A percentile compares a stretch with the other conserved stretches of the same genome.
phyloP scores from a whole-genome alignment of 129 eudicot genomes.

The Tagetes patula region DNA sequence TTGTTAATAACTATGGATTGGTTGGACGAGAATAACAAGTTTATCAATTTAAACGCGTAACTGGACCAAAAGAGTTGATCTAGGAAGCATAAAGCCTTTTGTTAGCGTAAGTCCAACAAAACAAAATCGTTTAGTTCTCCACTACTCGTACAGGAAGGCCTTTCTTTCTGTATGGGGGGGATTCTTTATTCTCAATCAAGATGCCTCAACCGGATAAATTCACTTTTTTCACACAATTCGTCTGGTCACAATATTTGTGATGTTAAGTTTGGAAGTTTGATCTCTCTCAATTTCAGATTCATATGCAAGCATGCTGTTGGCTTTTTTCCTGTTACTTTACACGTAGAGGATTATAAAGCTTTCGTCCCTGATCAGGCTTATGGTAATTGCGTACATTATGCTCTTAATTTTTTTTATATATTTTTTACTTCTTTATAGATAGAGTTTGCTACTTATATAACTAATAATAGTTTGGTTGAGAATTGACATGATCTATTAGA shows the following conservation, averaged over 20 bases:
- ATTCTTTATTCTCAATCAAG: no score
- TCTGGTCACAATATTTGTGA: background rate
- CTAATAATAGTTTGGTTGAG: conserved; percentile 9
- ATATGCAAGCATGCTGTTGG: conserved; percentile 87
- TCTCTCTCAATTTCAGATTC: conserved; percentile 48
- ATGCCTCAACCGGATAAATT: no score
- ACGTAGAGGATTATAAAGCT: conserved; percentile 85
- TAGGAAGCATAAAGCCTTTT: background rate
- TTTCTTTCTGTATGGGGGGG: no score
- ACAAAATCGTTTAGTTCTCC: no score
- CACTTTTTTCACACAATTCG: no score
- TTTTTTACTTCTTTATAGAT: conserved; percentile 1
- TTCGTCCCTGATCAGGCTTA: conserved; percentile 86
- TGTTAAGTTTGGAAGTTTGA: background rate
- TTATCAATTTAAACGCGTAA: background rate
- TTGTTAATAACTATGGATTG: background rate
- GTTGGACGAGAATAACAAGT: background rate
- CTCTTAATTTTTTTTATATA: background rate
- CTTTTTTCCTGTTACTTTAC: conserved; percentile 73
- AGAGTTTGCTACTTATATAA: background rate
- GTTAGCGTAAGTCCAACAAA: no score
- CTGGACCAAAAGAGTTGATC: background rate
- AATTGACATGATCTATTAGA: conserved; percentile 6
- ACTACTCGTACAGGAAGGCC: no score
- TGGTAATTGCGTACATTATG: conserved; percentile 44